Evolutionary conservation across 306 rosid species (phyloP), one percentile per base, ranked within the genome.

Genomic region (Prunus davidiana): DNA sequence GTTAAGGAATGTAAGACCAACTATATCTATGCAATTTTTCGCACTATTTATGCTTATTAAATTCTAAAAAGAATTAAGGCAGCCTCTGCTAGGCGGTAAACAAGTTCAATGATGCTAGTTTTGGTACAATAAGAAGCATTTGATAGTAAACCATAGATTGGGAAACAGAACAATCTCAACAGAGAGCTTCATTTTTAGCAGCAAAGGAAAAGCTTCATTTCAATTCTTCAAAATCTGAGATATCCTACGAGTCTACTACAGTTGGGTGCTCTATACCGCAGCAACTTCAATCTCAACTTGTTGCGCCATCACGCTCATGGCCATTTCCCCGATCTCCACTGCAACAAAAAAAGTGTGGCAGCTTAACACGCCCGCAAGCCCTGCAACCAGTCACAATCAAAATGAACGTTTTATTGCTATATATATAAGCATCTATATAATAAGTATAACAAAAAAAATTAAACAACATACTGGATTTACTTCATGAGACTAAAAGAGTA

Each of bases 291-390:
- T 34, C 75, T 84, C 85, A 87, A 61, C 71, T 79, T 22, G 67
- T 72, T 10, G 81, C 67, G 56, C 14, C 83, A 8, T 82, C 66
- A 67, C 22, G 82, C 72, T 86, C 89, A 24, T 69, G 77, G 0
- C 78, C 14, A 45, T 47, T 52, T 56, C 78, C 88, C 63, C 85
- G 79, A 14, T 69, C 70, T 67, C 92, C 89, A 41, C 88, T 83
- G 85, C 92, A 88, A 84, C 92, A 88, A 63, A 38, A 88, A 79
- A 79, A 88, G 78, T 88, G 92, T 20, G 89, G 89, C 76, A 88
- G 77, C 87, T 88, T 88, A 43, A 86, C 89, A 43, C 76, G 76
- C 74, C 88, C 91, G 41, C 89, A 88, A 69, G 47, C 49, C 88
- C 91, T 88, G 86, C 61, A 71, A 51, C 46, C 45, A 63, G 66